Evolutionary conservation across 768 basidiomycete genomes (phyloP).

Genomic region (Russula abietina): DNA sequence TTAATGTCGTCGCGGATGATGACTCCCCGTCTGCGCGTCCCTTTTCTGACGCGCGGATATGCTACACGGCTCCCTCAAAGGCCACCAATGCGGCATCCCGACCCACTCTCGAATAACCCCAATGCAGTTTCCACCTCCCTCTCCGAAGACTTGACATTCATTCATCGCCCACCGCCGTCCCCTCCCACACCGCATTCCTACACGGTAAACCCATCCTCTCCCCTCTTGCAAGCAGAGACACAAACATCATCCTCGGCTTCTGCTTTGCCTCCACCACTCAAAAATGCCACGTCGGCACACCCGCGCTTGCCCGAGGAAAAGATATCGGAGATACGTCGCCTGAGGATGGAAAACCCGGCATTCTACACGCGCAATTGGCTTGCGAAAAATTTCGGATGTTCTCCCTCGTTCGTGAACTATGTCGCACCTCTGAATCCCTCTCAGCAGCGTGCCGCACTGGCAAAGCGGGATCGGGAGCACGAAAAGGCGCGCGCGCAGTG

Average conservation of each 20-base stretch:
- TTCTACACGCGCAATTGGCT: slow-evolving; percentile 58
- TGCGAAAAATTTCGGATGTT: slow-evolving; percentile 74
- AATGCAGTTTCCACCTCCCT: slow-evolving; percentile 17
- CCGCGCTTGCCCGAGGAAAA: slow-evolving; percentile 46
- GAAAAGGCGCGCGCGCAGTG: slow-evolving; percentile 48
- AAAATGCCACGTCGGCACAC: slow-evolving; percentile 27
- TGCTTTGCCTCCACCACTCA: slow-evolving; percentile 28
- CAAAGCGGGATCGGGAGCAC: slow-evolving; percentile 43
- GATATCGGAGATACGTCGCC: slow-evolving; percentile 49
- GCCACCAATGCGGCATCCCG: slow-evolving; percentile 23
- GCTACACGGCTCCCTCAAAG: slow-evolving; percentile 24
- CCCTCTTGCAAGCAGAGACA: slow-evolving; percentile 47
- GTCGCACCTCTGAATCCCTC: slow-evolving; percentile 57
- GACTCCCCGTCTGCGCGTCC: slow-evolving; percentile 3
- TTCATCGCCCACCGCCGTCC: slow-evolving; percentile 79
- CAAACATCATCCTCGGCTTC: slow-evolving; percentile 24
- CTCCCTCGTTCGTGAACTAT: slow-evolving; percentile 56
- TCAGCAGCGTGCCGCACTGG: slow-evolving; percentile 40
- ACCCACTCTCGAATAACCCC: slow-evolving; percentile 21
- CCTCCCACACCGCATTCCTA: slow-evolving; percentile 68
- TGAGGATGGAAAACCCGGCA: slow-evolving; percentile 52
- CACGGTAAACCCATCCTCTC: slow-evolving; percentile 63
- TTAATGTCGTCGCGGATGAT: slow-evolving; percentile 2
- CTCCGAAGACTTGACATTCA: slow-evolving; percentile 58
- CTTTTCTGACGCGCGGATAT: slow-evolving; percentile 11